Evolutionary conservation across 2,329 filamentous ascomycete genomes (phyloP).

Genomic region (Trichophyton verrucosum): DNA sequence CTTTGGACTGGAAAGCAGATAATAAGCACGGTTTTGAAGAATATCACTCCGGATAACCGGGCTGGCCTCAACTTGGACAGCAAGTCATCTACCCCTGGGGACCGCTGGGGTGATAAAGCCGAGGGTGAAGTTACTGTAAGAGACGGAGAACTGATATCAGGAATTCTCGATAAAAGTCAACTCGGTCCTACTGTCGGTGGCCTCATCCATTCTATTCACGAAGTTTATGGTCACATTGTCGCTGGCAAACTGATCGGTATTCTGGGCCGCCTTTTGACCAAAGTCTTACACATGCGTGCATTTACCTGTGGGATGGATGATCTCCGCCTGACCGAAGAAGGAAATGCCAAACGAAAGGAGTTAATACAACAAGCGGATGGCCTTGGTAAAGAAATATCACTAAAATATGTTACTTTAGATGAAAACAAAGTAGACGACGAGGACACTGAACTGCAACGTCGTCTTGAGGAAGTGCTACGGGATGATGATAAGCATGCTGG

Average conservation of each 20-base stretch:
- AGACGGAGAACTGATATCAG: slow-evolving; percentile 74
- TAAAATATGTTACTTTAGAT: slow-evolving; percentile 76
- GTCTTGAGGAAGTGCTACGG: slow-evolving; percentile 78
- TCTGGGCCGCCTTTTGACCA: slow-evolving; percentile 76
- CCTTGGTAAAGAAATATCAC: slow-evolving; percentile 66
- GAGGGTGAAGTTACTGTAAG: slow-evolving; percentile 73
- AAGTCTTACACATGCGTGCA: slow-evolving; percentile 81
- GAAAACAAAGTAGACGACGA: slow-evolving; percentile 49
- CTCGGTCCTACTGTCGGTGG: slow-evolving; percentile 79
- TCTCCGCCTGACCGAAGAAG: slow-evolving; percentile 67
- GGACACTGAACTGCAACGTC: slow-evolving; percentile 58
- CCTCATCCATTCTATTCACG: slow-evolving; percentile 82
- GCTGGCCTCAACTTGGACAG: slow-evolving; percentile 67
- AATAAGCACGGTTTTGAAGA: slow-evolving; percentile 82
- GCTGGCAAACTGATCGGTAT: slow-evolving; percentile 83
- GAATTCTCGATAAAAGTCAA: slow-evolving; percentile 91
- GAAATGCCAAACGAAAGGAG: slow-evolving; percentile 58
- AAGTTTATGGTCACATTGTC: slow-evolving; percentile 76
- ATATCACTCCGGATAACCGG: slow-evolving; percentile 68
- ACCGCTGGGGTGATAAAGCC: slow-evolving; percentile 56
- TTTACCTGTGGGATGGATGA: slow-evolving; percentile 98
- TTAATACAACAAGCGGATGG: slow-evolving; percentile 54
- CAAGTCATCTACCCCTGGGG: slow-evolving; percentile 63
- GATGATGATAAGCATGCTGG: slow-evolving; percentile 85
- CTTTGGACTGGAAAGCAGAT: slow-evolving; percentile 96